Evolutionary conservation across 331 rosid genomes (phyloP).

Genomic region (Quercus tomentella): DNA sequence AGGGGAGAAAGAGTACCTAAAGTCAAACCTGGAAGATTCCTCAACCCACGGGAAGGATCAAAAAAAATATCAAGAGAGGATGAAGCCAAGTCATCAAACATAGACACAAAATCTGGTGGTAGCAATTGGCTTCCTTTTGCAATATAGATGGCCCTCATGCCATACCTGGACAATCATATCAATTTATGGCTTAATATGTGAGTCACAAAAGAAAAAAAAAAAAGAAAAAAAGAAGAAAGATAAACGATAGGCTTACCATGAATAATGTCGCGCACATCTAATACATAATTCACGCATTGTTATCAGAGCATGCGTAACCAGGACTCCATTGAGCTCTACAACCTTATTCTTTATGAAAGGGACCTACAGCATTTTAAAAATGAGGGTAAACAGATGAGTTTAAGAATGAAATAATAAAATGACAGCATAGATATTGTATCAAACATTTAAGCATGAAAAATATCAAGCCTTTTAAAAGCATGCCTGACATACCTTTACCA

Average conservation of each 20-base stretch:
- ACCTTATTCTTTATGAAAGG: conserved; percentile 82
- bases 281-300: conserved; percentile 75
- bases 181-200: conserved; percentile 12
- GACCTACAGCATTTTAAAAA: conserved; percentile 46
- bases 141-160: conserved; percentile 92
- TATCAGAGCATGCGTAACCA: conserved; percentile 86
- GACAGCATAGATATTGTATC: background rate
- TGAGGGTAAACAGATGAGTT: conserved; percentile 10
- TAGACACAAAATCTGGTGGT: conserved; percentile 95
- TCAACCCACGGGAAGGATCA: conserved; percentile 80
- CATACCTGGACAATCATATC: conserved; percentile 61
- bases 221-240: background rate
- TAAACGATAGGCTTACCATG: conserved; percentile 59
- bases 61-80: conserved; percentile 96
- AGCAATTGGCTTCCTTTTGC: conserved; percentile 97
- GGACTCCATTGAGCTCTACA: conserved; percentile 90
- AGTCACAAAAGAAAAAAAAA: conserved; percentile 9
- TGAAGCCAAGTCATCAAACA: conserved; percentile 91
- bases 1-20: conserved; percentile 51
- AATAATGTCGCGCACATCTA: conserved; percentile 91
- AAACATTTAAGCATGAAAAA: background rate
- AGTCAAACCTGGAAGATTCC: conserved; percentile 77
- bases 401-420: background rate
- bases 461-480: background rate
- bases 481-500: conserved; percentile 67